Evolutionary conservation across 192 early-diverging fungal species (phyloP).

Genomic region (Entophlyctis luteolus): DNA sequence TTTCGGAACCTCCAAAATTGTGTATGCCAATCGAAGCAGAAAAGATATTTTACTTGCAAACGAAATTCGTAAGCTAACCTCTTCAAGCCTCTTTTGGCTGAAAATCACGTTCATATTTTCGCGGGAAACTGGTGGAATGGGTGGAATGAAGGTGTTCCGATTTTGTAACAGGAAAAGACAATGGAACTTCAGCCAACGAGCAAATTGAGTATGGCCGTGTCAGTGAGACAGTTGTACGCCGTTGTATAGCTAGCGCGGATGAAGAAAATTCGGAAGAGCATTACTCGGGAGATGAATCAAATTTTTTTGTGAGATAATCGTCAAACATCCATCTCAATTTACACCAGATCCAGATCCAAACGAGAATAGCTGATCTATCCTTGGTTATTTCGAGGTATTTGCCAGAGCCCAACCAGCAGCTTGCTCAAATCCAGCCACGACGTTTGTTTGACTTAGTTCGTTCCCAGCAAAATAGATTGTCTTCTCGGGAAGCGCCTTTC

Average conservation of each 20-base stretch:
- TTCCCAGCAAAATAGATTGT: constrained; percentile 43
- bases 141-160: no score
- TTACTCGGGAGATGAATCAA: neutral
- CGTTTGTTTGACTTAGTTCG: neutral
- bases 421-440: neutral
- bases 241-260: neutral
- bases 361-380: no score
- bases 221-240: neutral
- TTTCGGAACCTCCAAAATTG: neutral
- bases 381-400: no score
- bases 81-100: neutral
- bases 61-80: neutral
- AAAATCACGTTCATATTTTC: neutral
- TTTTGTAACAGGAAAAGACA: neutral
- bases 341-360: no score
- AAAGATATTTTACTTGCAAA: constrained; percentile 13
- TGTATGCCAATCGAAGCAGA: constrained; percentile 8
- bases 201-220: neutral
- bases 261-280: neutral
- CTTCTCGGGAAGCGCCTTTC: constrained; percentile 41
- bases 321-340: no score
- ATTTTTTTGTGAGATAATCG: no score
- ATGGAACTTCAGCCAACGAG: neutral
- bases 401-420: neutral
- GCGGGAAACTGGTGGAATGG: no score